Conservation (phyloP, 345 rosid species). For the Chamaenerion angustifolium region DNA sequence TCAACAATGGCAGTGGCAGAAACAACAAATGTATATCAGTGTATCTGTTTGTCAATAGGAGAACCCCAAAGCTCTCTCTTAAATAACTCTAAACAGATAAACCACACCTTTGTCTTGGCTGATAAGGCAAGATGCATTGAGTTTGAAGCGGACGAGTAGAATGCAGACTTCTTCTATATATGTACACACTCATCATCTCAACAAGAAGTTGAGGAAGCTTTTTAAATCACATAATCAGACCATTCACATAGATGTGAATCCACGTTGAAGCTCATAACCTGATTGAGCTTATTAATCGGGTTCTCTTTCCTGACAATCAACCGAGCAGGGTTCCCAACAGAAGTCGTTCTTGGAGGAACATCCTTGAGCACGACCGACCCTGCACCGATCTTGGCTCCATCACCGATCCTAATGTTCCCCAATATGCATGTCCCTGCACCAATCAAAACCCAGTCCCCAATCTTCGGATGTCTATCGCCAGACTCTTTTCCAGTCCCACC, state of each 20-base stretch:
- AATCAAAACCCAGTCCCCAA: slow-evolving; percentile 85
- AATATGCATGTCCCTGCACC: slow-evolving; percentile 87
- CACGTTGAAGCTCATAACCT: slow-evolving; percentile 71
- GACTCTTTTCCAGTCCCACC: slow-evolving; percentile 86
- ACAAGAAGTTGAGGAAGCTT: background rate
- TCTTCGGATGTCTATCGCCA: slow-evolving; percentile 86
- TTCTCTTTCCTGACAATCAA: slow-evolving; percentile 69
- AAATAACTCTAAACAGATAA: slow-evolving; percentile 1
- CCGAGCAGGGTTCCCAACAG: slow-evolving; percentile 85
- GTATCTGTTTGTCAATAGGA: background rate
- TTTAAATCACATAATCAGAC: slow-evolving; percentile 77
- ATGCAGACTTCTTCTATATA: no score
- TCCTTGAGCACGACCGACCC: slow-evolving; percentile 83
- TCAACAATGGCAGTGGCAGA: background rate
- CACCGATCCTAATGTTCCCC: slow-evolving; percentile 74
- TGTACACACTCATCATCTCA: no score
- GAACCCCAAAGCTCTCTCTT: slow-evolving; percentile 6
- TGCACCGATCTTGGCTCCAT: slow-evolving; percentile 90
- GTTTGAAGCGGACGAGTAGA: no score
- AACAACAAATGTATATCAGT: background rate
- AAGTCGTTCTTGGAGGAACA: slow-evolving; percentile 63
- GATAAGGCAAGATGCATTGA: background rate
- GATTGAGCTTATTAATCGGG: slow-evolving; percentile 41
- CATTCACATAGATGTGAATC: slow-evolving; percentile 64
- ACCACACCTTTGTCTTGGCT: background rate